These are phyloP conservation scores for Leccinum subrobustum DNA, from an alignment of 1,284 basidiomycete genomes.

Conservation along the genomic window DNA sequence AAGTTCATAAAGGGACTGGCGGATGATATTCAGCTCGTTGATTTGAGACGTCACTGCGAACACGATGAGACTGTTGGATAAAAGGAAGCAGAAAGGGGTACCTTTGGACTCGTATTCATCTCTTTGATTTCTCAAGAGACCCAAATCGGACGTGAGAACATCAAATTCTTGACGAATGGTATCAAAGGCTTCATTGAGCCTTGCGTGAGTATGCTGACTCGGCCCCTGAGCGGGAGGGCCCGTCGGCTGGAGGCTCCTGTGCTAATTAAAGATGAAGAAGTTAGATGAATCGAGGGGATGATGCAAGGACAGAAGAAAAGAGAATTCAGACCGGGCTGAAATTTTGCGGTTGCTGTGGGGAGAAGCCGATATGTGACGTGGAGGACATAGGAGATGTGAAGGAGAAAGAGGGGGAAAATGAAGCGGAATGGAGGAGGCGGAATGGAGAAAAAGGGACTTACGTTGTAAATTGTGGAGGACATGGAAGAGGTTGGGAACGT, in stretches of 20 bases:
- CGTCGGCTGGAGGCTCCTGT: too few relatives aligned
- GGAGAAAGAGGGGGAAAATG: background rate
- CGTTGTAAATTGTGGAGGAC: constrained; percentile 50
- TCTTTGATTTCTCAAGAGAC: constrained; percentile 69
- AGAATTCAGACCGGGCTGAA: constrained; percentile 14
- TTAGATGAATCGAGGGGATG: constrained; percentile 17
- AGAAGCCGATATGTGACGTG: background rate
- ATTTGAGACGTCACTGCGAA: constrained; percentile 63
- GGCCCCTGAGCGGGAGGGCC: constrained; percentile 36
- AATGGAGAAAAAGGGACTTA: constrained; percentile 28
- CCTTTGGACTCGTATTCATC: constrained; percentile 93
- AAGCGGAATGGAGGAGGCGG: background rate
- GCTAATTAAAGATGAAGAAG: constrained; percentile 4
- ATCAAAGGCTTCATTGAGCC: constrained; percentile 83
- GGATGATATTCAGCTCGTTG: constrained; percentile 71
- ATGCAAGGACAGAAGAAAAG: background rate
- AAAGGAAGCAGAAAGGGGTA: constrained; percentile 30
- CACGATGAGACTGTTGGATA: constrained; percentile 8
- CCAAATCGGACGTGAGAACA: constrained; percentile 67
- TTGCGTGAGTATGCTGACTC: constrained; percentile 38
- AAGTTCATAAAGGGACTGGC: constrained; percentile 76
- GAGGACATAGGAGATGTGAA: background rate
- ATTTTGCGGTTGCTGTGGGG: constrained; percentile 26
- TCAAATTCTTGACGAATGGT: constrained; percentile 88
- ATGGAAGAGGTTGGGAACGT: constrained; percentile 39